A percentile compares a stretch with the other conserved stretches of the same genome.
Evolutionary conservation across 2,329 filamentous ascomycete species (phyloP).

Genomic region (Pleochaeta shiraiana): DNA sequence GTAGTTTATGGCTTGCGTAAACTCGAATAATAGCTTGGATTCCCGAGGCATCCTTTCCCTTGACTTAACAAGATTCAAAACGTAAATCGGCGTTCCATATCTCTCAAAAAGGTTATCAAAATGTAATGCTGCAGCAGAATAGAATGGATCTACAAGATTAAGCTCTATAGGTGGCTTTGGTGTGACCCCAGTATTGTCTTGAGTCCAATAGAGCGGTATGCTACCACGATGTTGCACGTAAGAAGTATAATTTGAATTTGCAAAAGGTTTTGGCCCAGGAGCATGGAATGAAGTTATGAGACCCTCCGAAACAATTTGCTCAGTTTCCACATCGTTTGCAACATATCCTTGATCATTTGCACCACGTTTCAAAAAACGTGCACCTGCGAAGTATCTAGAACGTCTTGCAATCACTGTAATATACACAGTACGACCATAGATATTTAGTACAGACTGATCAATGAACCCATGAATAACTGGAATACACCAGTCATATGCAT

Average conservation of each 20-base stretch:
- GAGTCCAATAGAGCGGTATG: slow-evolving; percentile 93
- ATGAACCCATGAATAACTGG: slow-evolving; percentile 94
- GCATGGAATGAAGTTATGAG: slow-evolving; percentile 90
- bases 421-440: slow-evolving; percentile 76
- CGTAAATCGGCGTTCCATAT: slow-evolving; percentile 83
- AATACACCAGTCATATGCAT: slow-evolving; percentile 87
- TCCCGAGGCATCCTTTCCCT: slow-evolving; percentile 77
- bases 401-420: slow-evolving; percentile 86
- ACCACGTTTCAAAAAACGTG: slow-evolving; percentile 81
- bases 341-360: slow-evolving; percentile 88
- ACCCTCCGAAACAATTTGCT: slow-evolving; percentile 93
- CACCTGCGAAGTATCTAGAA: slow-evolving; percentile 84
- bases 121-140: slow-evolving; percentile 75
- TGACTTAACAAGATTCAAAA: slow-evolving; percentile 76
- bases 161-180: slow-evolving; percentile 94
- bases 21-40: slow-evolving; percentile 74
- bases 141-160: slow-evolving; percentile 92
- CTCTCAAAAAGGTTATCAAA: slow-evolving; percentile 89
- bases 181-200: slow-evolving; percentile 84
- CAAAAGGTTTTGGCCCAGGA: slow-evolving; percentile 64
- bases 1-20: slow-evolving; percentile 69
- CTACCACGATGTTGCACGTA: slow-evolving; percentile 95
- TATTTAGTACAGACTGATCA: slow-evolving; percentile 64
- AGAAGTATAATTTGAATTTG: slow-evolving; percentile 81
- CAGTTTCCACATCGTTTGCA: slow-evolving; percentile 95